Percentiles rank a stretch among this genome's conserved stretches.
Evolutionary conservation across 192 early-diverging fungal species (phyloP).

Genomic region (Cetraspora pellucida): DNA sequence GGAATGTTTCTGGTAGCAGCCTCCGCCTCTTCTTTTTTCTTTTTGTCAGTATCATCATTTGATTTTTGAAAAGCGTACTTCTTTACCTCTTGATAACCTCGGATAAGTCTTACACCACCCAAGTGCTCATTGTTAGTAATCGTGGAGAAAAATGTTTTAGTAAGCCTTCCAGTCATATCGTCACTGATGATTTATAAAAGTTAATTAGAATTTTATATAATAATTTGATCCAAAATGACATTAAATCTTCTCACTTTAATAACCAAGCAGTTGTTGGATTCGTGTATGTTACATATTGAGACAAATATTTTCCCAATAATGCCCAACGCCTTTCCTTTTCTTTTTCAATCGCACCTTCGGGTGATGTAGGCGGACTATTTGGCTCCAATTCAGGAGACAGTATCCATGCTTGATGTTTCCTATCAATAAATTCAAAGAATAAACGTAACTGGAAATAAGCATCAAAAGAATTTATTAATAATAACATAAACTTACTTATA

Average conservation of each 20-base stretch:
- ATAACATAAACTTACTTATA: constrained; percentile 52
- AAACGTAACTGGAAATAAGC: not conserved
- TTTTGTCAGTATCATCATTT: constrained; percentile 37
- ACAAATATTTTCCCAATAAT: constrained; percentile 77
- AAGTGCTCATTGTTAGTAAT: constrained; percentile 56
- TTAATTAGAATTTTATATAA: not conserved
- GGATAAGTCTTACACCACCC: constrained; percentile 70
- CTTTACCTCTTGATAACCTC: constrained; percentile 77
- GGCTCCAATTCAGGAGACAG: constrained; percentile 16
- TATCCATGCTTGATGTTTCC: constrained; percentile 66
- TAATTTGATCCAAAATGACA: not conserved
- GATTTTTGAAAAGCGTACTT: constrained; percentile 50
- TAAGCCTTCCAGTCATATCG: constrained; percentile 60
- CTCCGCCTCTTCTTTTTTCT: constrained; percentile 43
- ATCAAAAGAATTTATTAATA: not conserved
- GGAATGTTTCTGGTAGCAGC: constrained; percentile 41
- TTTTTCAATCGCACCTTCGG: constrained; percentile 33
- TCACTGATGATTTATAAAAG: constrained; percentile 49
- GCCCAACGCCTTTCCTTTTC: constrained; percentile 66
- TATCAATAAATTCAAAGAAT: not conserved
- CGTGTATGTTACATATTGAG: constrained; percentile 74
- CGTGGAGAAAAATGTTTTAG: constrained; percentile 65
- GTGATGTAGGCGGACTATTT: constrained; percentile 33
- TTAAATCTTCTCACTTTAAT: not conserved
- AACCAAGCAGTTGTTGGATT: constrained; percentile 65